Base-by-base conservation (phyloP, 2,329 filamentous ascomycete genomes). In the Talaromyces atroroseus region DNA sequence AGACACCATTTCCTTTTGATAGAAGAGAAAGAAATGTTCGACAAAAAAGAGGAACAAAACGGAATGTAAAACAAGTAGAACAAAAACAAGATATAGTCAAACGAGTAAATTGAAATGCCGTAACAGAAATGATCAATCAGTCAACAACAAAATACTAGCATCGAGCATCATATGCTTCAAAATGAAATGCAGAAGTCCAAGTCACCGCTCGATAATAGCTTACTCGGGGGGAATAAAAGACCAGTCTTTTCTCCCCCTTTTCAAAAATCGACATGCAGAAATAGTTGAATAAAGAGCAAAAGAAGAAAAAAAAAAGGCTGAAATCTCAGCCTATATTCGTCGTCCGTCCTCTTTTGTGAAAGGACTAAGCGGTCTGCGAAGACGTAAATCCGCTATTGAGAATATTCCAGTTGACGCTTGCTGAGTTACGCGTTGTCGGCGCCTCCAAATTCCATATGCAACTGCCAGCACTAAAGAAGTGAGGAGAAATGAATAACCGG, bases 401-500 rank as follows among this genome's bases (percentile, higher is more conserved):
- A 60, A 56, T 42, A 58, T 51, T 11, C 45, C 49, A 5, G 18
- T 48, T 20, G 52, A 59, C 14, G 26, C 55, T 26, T 51, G 38
- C 18, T 46, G 53, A 23, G 49, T 36, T 34, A 38, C 34, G 18
- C 26, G 56, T 44, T 49, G 58, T 32, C 62, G 56, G 44, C 63
- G 59, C 48, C 40, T 51, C 24, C 63, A 62, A 51, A 60, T 58
- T 52, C 57, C 61, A 42, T 62, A 65, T 26, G 63, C 59, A 54
- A 63, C 62, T 23, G 62, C 59, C 42, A 64, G 38, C 16, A 63
- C 56, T 34, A 66, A 54, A 16, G 59, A 56, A 53, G 62, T 40
- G 10, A 67, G 23, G 20, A 63, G 45, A 6, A 60, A 21, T 24
- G 63, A 58, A 38, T 66, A 52, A 38, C 59, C 59, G 23, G 58